Evolutionary conservation across 495 filamentous ascomycete species (phyloP).

Genomic region (Chlorociboria aeruginascens): DNA sequence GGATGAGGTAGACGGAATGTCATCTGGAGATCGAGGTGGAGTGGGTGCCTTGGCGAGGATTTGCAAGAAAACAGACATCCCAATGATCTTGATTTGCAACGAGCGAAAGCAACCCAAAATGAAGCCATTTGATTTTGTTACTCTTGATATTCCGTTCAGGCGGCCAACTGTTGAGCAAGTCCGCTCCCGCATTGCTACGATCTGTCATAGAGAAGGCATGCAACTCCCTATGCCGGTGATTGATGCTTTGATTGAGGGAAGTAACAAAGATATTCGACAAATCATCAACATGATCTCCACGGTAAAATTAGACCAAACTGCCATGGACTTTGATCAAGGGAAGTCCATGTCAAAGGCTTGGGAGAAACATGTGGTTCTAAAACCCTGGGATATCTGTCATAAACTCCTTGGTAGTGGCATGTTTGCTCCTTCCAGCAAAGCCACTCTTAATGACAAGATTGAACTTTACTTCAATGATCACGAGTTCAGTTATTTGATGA

Average conservation of each 20-base stretch:
- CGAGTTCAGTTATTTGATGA: constrained; percentile 91
- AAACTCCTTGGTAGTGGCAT: constrained; percentile 84
- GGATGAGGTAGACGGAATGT: constrained; percentile 99
- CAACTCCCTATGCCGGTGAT: constrained; percentile 80
- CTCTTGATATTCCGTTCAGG: constrained; percentile 74
- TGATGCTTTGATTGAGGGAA: constrained; percentile 90
- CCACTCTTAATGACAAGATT: constrained; percentile 90
- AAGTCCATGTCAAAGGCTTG: constrained; percentile 93
- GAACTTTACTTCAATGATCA: constrained; percentile 99
- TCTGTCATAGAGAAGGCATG: constrained; percentile 82
- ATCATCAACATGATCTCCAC: constrained; percentile 98
- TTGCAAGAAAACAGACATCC: constrained; percentile 88
- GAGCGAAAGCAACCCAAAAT: constrained; percentile 88
- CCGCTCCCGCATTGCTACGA: constrained; percentile 80
- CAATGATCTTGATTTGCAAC: constrained; percentile 96
- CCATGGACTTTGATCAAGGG: constrained; percentile 68
- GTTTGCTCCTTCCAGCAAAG: constrained; percentile 68
- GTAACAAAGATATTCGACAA: constrained; percentile 88
- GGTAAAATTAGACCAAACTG: constrained; percentile 70
- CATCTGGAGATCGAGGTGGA: constrained; percentile 88
- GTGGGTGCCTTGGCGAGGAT: constrained; percentile 88
- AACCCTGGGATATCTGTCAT: constrained; percentile 93
- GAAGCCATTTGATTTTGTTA: constrained; percentile 86
- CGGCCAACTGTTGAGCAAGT: constrained; percentile 84
- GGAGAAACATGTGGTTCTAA: constrained; percentile 94